These are phyloP conservation scores for Microbotryomycetes sp. DNA, from an alignment of 1,284 basidiomycete genomes.

Conservation along the genomic window DNA sequence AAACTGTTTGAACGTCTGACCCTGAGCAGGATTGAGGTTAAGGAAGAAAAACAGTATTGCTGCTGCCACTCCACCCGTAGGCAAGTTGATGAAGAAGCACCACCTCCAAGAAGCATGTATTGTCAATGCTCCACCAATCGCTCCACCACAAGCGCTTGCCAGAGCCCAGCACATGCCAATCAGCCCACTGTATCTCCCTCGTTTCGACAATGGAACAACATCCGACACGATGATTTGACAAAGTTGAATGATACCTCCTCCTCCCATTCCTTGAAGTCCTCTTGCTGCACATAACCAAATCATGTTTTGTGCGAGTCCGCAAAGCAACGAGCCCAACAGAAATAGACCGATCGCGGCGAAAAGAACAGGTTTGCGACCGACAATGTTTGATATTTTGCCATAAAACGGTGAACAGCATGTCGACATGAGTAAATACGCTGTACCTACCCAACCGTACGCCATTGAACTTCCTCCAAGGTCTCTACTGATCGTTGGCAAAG, in stretches of 20 bases:
- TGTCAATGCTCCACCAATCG: constrained; percentile 49
- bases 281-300: constrained; percentile 64
- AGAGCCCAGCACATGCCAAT: constrained; percentile 74
- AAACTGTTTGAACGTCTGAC: constrained; percentile 18
- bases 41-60: constrained; percentile 55
- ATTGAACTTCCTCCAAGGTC: constrained; percentile 23
- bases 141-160: constrained; percentile 63
- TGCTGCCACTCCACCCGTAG: constrained; percentile 59
- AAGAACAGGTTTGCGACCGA: constrained; percentile 67
- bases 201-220: constrained; percentile 56
- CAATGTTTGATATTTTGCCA: constrained; percentile 57
- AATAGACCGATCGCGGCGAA: constrained; percentile 63
- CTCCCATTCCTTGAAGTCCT: constrained; percentile 75
- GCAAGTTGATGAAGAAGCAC: constrained; percentile 38
- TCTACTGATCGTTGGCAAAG: constrained; percentile 31
- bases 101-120: constrained; percentile 42
- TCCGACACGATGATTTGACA: constrained; percentile 63
- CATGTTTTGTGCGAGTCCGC: constrained; percentile 72
- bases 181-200: constrained; percentile 65
- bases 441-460: constrained; percentile 17
- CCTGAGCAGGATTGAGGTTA: constrained; percentile 56
- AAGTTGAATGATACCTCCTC: constrained; percentile 60
- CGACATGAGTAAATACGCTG: constrained; percentile 61
- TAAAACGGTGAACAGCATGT: constrained; percentile 64
- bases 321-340: constrained; percentile 71